Conservation (phyloP, 2,329 filamentous ascomycete genomes). For the Setomelanomma holmii region DNA sequence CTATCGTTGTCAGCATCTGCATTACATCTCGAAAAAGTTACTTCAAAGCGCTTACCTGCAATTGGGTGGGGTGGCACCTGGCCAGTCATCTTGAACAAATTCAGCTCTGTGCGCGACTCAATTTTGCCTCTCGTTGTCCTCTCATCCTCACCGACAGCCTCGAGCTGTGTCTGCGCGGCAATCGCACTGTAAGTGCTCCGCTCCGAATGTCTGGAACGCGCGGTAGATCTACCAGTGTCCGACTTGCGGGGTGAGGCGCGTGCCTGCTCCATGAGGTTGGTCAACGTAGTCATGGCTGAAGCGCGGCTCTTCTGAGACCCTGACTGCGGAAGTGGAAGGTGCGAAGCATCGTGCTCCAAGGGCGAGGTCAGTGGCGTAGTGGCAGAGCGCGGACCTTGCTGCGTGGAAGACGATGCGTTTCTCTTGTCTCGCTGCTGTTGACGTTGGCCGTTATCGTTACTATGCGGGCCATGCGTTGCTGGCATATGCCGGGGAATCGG, state of each 20-base stretch:
- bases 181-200: conserved; percentile 22
- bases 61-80: conserved; percentile 34
- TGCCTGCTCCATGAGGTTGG: conserved; percentile 34
- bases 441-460: conserved; percentile 11
- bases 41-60: conserved; percentile 16
- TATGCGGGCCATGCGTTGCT: conserved; percentile 17
- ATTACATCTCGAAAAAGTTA: background rate
- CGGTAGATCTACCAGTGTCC: conserved; percentile 24
- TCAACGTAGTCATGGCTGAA: conserved; percentile 28
- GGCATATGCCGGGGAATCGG: conserved; percentile 13
- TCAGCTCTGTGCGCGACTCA: conserved; percentile 49
- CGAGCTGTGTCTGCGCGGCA: conserved; percentile 20
- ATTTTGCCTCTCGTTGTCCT: conserved; percentile 50
- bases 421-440: conserved; percentile 10
- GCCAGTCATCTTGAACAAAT: conserved; percentile 42
- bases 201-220: conserved; percentile 32
- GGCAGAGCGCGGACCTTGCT: conserved; percentile 9
- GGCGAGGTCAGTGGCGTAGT: conserved; percentile 21
- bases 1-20: background rate
- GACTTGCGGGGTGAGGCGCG: conserved; percentile 32
- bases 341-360: conserved; percentile 12
- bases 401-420: conserved; percentile 11
- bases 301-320: conserved; percentile 24
- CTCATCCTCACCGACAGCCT: conserved; percentile 31
- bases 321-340: conserved; percentile 18